Percentiles rank a stretch among this genome's conserved stretches.
phyloP scores from a whole-genome alignment of 208 protist genomes.

The Trypanosoma grayi region DNA sequence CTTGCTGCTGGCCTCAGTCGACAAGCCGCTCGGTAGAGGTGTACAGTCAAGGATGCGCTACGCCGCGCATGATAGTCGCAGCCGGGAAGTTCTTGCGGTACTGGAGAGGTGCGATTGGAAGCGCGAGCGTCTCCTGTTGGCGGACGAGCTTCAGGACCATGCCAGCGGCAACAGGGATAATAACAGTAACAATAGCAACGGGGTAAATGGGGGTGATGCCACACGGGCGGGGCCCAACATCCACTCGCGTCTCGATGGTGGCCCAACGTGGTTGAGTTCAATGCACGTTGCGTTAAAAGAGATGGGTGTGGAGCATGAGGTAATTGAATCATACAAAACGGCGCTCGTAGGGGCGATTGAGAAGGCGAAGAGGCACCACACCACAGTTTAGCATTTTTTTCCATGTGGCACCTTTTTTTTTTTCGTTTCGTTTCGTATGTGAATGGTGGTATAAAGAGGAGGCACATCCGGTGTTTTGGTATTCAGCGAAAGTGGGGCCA shows the following conservation, averaged over 20 bases:
- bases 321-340: constrained; percentile 35
- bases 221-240: neutral
- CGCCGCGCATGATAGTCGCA: constrained; percentile 21
- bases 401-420: constrained; percentile 22
- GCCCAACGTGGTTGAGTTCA: constrained; percentile 49
- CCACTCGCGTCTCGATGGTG: constrained; percentile 21
- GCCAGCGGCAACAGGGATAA: neutral
- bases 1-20: constrained; percentile 36
- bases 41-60: constrained; percentile 40
- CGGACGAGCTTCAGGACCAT: constrained; percentile 29
- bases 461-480: no score
- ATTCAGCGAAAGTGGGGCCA: no score
- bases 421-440: constrained; percentile 16
- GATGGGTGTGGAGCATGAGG: constrained; percentile 43
- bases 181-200: constrained; percentile 9
- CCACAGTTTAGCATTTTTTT: no score
- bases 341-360: constrained; percentile 37
- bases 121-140: constrained; percentile 44
- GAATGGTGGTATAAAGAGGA: no score
- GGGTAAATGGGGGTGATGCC: constrained; percentile 1
- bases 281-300: constrained; percentile 74
- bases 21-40: constrained; percentile 27
- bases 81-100: constrained; percentile 40
- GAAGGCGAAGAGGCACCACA: constrained; percentile 21
- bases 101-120: constrained; percentile 70